These are phyloP conservation scores for Neobulgaria alba DNA, from an alignment of 2,329 filamentous ascomycete genomes.

Conservation along the genomic window DNA sequence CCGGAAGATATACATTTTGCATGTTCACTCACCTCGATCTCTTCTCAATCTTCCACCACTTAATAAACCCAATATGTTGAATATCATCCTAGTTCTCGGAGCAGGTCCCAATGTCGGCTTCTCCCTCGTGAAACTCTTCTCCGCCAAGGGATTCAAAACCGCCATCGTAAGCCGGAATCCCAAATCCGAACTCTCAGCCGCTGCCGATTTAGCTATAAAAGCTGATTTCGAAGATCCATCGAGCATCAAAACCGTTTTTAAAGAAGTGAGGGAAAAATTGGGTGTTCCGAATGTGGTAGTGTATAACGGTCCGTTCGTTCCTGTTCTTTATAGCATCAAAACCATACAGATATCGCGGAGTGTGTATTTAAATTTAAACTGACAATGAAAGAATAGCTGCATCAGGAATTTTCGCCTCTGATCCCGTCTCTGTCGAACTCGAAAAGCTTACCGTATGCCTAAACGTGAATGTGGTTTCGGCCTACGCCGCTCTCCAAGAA, in stretches of 20 bases:
- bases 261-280: constrained; percentile 28
- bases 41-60: too few species aligned
- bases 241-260: constrained; percentile 27
- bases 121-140: constrained; percentile 29
- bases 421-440: too few species aligned
- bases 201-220: constrained; percentile 28
- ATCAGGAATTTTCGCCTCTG: too few species aligned
- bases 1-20: too few species aligned
- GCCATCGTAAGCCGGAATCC: constrained; percentile 30
- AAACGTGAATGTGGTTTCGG: constrained; percentile 32
- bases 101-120: constrained; percentile 34
- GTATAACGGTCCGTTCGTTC: constrained; percentile 31
- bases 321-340: not conserved
- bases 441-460: constrained; percentile 29
- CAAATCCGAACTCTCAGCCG: constrained; percentile 20
- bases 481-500: constrained; percentile 33
- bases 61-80: too few species aligned
- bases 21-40: too few species aligned
- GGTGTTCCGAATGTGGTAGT: constrained; percentile 35
- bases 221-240: constrained; percentile 30
- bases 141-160: constrained; percentile 34
- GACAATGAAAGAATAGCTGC: too few species aligned
- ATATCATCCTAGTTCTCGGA: constrained; percentile 33
- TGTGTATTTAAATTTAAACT: too few species aligned
- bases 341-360: too few species aligned